Evolutionary conservation across 768 basidiomycete genomes (phyloP), one percentile per base, ranked within the genome.

Genomic region (Arthromyces matolae): DNA sequence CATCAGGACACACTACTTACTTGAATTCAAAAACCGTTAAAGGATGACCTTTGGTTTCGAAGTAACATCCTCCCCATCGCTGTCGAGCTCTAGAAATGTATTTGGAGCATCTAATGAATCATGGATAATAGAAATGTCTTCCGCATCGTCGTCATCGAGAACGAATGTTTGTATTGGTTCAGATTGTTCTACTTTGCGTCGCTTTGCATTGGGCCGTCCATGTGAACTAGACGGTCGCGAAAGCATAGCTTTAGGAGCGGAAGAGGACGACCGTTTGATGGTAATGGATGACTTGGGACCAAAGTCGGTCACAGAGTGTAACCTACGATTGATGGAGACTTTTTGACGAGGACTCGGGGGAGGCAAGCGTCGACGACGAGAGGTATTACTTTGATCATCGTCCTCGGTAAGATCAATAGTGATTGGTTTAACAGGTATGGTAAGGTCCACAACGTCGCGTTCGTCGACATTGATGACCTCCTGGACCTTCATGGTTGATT

Each of bases 31-130:
- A 23, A 25, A 38, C 14, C 6, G 12, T 12, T 22, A 2, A 28
- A n/a, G 13, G n/a, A 47, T 27, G 13, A 58, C 57, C 42, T 58
- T 55, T 32, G 14, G 23, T 42, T 49, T 46, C n/a, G 2, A 19
- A 19, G 40, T 45, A 14, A 52, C 42, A 38, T 51, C 49, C 13
- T 55, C 54, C 2, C 51, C 56, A 19, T 58, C 56, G 19, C 57
- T 55, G 24, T 58, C 52, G 31, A 55, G 20, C 10, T 53, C 54
- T 3, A 58, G 20, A 7, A 49, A 19, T 22, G 28, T 37, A 27
- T 39, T 47, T 9, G n/a, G 32, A 33, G 32, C 32, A 33, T 13
- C 14, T 4, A 13, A 18, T 10, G 32, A 18, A 33, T 13, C 13
- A 3, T 13, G 18, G 32, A 20, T 13, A 16, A 24, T 6, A 6